Percentiles rank a stretch among this genome's conserved stretches.
Evolutionary conservation across 2,329 filamentous ascomycete genomes (phyloP).

Genomic region (Colletotrichum chrysophilum): DNA sequence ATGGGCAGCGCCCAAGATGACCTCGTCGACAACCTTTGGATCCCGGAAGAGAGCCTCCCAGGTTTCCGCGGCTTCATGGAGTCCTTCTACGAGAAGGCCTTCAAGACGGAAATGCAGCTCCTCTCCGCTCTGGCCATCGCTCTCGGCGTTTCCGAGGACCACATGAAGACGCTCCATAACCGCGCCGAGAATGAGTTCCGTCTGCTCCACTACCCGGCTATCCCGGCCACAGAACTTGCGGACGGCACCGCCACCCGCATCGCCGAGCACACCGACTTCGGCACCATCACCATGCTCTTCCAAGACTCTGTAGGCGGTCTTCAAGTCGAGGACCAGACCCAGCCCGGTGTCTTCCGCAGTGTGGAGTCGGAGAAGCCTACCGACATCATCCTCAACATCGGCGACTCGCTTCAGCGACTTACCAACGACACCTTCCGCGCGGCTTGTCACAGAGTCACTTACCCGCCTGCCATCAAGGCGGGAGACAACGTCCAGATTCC

Average conservation of each 20-base stretch:
- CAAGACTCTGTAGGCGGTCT: constrained; percentile 33
- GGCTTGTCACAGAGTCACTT: constrained; percentile 37
- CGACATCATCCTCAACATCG: constrained; percentile 43
- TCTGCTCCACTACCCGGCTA: constrained; percentile 23
- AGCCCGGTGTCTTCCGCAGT: constrained; percentile 27
- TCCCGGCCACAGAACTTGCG: constrained; percentile 43
- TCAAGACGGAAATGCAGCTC: constrained; percentile 30
- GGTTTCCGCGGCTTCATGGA: constrained; percentile 38
- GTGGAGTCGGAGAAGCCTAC: constrained; percentile 27
- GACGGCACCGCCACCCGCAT: constrained; percentile 25
- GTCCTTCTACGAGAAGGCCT: constrained; percentile 35
- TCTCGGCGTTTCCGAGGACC: constrained; percentile 30
- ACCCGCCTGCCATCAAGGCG: constrained; percentile 28
- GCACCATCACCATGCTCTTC: constrained; percentile 36
- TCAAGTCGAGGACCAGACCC: constrained; percentile 30
- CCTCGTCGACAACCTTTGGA: constrained; percentile 41
- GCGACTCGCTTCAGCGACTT: constrained; percentile 42
- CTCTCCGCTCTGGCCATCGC: constrained; percentile 36
- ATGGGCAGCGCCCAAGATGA: background rate
- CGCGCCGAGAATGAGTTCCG: constrained; percentile 22
- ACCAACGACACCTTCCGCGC: constrained; percentile 39
- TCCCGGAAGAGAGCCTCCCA: constrained; percentile 37
- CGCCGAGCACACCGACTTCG: constrained; percentile 37
- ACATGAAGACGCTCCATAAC: constrained; percentile 4
- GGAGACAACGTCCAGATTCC: constrained; percentile 28